Evolutionary conservation across 1,284 basidiomycete species (phyloP).

Genomic region (Boletus subluridellus): DNA sequence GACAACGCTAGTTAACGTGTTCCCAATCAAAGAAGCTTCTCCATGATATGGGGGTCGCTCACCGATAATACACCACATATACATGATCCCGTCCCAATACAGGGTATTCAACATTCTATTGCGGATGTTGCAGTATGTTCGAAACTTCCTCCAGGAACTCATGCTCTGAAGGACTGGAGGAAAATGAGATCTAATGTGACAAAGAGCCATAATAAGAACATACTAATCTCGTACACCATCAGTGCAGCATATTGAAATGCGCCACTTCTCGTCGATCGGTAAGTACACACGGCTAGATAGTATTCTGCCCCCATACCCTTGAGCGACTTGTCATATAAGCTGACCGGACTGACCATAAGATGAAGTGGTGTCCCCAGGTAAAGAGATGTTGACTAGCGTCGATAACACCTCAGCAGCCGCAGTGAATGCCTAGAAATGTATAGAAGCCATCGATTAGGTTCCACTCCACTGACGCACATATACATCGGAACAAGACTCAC

Average conservation of each 20-base stretch:
- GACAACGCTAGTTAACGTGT: background rate
- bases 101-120: slow-evolving; percentile 3
- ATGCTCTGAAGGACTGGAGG: no score
- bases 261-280: slow-evolving; percentile 15
- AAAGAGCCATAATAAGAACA: no score
- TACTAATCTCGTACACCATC: slow-evolving; percentile 1
- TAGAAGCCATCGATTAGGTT: background rate
- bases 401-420: slow-evolving; percentile 12
- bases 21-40: background rate
- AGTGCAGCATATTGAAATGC: slow-evolving; percentile 21
- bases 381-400: slow-evolving; percentile 5
- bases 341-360: slow-evolving; percentile 18
- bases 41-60: background rate
- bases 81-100: slow-evolving; percentile 27
- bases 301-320: slow-evolving; percentile 12
- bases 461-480: background rate
- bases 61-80: slow-evolving; percentile 16
- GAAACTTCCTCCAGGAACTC: no score
- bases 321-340: background rate
- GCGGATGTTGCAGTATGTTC: slow-evolving; percentile 14
- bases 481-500: slow-evolving; percentile 10
- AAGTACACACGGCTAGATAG: slow-evolving; percentile 19
- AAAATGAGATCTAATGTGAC: no score
- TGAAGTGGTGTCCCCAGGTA: slow-evolving; percentile 21
- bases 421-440: slow-evolving; percentile 15